phyloP scores from a whole-genome alignment of 768 basidiomycete genomes.

The Suillus fuscotomentosus region DNA sequence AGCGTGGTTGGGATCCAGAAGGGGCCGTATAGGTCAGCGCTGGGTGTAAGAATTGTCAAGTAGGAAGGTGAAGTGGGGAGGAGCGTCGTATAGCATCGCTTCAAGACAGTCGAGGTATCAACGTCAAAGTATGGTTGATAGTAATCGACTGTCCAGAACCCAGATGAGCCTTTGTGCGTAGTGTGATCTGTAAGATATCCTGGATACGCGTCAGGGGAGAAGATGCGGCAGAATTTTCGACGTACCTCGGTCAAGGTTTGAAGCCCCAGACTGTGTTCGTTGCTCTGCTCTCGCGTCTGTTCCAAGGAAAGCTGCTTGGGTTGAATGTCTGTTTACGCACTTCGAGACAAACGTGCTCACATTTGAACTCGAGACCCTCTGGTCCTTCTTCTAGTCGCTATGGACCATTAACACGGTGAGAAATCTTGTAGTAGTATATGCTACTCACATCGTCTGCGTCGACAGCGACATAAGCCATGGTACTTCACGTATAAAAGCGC shows the following conservation, averaged over 20 bases:
- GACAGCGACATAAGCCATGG: constrained; percentile 72
- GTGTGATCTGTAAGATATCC: constrained; percentile 64
- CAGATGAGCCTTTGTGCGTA: constrained; percentile 44
- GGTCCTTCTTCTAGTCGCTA: constrained; percentile 65
- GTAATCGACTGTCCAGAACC: constrained; percentile 82
- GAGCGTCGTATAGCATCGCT: constrained; percentile 74
- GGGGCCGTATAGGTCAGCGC: constrained; percentile 76
- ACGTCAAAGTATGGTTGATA: constrained; percentile 90
- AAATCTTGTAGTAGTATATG: background rate
- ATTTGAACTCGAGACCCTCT: constrained; percentile 72
- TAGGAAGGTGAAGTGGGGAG: constrained; percentile 71
- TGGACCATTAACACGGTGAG: background rate
- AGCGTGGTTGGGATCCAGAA: constrained; percentile 98
- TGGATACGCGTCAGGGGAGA: constrained; percentile 22
- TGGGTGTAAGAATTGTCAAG: constrained; percentile 55
- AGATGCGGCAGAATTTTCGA: constrained; percentile 5
- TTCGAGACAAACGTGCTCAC: constrained; percentile 32
- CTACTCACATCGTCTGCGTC: constrained; percentile 65
- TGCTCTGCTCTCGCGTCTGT: constrained; percentile 33
- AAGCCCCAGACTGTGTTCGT: constrained; percentile 22
- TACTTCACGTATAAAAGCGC: background rate
- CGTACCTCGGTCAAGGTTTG: constrained; percentile 52
- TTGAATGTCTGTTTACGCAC: background rate
- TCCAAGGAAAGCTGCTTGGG: constrained; percentile 54
- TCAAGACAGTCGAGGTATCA: constrained; percentile 75